Conservation (phyloP, 441 rosid species). For the Brassica hybrid region DNA sequence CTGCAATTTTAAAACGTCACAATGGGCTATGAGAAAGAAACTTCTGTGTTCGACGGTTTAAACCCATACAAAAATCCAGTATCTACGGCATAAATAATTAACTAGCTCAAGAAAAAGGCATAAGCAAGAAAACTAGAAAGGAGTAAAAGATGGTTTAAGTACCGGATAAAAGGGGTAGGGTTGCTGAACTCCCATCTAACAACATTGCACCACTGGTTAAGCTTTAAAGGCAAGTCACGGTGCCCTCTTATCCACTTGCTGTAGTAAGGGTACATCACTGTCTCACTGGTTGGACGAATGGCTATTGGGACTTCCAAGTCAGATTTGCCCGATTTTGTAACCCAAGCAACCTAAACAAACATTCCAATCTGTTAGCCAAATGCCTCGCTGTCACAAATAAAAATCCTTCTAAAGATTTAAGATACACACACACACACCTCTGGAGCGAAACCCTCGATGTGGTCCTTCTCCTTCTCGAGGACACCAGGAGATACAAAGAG, state of each 20-base stretch:
- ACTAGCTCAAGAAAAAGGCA: neutral
- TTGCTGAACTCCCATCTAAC: slow-evolving; percentile 99
- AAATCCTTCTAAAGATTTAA: neutral
- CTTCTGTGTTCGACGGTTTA: neutral
- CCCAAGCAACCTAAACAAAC: slow-evolving; percentile 93
- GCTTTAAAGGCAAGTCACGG: slow-evolving; percentile 95
- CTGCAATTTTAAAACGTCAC: slow-evolving; percentile 47
- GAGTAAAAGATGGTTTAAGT: neutral
- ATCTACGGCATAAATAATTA: neutral
- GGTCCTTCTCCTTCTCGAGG: slow-evolving; percentile 94
- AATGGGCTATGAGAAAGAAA: slow-evolving; percentile 14
- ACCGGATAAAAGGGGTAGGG: slow-evolving; percentile 99
- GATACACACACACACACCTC: slow-evolving; percentile 77
- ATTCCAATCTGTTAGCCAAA: slow-evolving; percentile 14
- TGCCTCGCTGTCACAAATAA: neutral
- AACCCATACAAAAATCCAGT: neutral
- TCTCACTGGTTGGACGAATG: slow-evolving; percentile 98
- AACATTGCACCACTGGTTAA: slow-evolving; percentile 99
- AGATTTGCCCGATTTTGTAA: slow-evolving; percentile 92
- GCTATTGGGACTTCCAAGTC: slow-evolving; percentile 96
- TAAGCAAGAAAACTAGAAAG: slow-evolving; percentile 10
- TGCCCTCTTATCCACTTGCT: slow-evolving; percentile 99
- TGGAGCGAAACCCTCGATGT: slow-evolving; percentile 95
- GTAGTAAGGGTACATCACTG: slow-evolving; percentile 96
- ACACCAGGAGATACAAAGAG: slow-evolving; percentile 92